Conservation (phyloP, 2,329 filamentous ascomycete species). For the Penicillium sp. region DNA sequence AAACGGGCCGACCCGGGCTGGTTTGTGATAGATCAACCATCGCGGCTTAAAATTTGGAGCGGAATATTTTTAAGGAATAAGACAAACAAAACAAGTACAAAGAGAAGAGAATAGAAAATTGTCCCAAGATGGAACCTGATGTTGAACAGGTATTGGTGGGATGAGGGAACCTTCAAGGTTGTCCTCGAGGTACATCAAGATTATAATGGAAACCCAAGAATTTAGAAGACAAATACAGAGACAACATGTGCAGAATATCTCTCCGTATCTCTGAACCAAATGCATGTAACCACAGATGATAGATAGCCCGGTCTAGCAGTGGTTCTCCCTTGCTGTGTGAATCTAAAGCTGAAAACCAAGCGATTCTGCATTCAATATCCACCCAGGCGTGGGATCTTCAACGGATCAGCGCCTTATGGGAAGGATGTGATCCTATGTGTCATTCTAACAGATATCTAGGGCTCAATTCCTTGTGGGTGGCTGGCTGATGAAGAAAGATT, state of each 20-base stretch:
- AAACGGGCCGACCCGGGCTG: not conserved
- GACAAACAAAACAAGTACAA: not conserved
- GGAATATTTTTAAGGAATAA: too few species aligned
- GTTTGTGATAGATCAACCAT: not conserved
- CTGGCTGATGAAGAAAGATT: not conserved
- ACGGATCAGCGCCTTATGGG: not conserved
- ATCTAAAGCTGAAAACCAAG: not conserved
- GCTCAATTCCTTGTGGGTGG: not conserved
- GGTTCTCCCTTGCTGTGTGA: not conserved
- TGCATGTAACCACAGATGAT: not conserved
- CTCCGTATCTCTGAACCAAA: too few species aligned
- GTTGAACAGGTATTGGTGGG: not conserved
- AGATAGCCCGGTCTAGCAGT: not conserved
- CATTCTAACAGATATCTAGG: not conserved
- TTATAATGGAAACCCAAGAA: not conserved
- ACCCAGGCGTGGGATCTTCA: not conserved
- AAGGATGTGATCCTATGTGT: not conserved
- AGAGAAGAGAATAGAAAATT: not conserved
- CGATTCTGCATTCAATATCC: not conserved
- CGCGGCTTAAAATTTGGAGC: too few species aligned
- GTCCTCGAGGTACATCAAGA: not conserved
- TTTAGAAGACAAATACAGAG: too few species aligned
- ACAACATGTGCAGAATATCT: too few species aligned
- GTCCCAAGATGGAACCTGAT: not conserved
- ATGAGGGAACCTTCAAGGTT: not conserved